phyloP scores from a whole-genome alignment of 495 filamentous ascomycete genomes.

The Lophiostoma macrostomum region DNA sequence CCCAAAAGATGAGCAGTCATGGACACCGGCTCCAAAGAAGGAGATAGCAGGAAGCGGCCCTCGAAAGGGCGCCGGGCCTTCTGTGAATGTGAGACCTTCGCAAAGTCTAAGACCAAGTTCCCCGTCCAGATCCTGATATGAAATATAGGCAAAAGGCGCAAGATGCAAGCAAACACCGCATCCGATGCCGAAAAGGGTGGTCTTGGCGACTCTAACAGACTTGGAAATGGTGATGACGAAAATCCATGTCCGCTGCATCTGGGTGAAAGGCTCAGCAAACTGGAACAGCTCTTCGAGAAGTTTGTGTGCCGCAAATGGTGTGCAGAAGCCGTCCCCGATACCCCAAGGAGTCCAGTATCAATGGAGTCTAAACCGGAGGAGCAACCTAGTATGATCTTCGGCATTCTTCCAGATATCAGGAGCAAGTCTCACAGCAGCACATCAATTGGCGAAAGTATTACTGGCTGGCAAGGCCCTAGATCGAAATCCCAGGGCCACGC shows the following conservation, averaged over 20 bases:
- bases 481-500: too few relatives aligned
- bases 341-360: slow-evolving; percentile 1
- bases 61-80: slow-evolving; percentile 20
- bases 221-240: slow-evolving; percentile 1
- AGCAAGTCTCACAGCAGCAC: slow-evolving; percentile 20
- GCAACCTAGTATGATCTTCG: not conserved
- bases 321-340: not conserved
- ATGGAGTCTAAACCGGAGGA: not conserved
- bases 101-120: too few relatives aligned
- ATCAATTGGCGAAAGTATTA: slow-evolving; percentile 19
- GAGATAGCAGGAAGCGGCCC: slow-evolving; percentile 14
- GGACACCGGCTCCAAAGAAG: slow-evolving; percentile 12
- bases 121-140: too few relatives aligned
- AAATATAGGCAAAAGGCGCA: slow-evolving; percentile 23
- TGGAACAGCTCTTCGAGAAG: slow-evolving; percentile 28
- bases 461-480: too few relatives aligned
- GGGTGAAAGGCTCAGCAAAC: slow-evolving; percentile 14
- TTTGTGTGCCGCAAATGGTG: slow-evolving; percentile 26
- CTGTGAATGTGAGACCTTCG: slow-evolving; percentile 25
- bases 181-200: not conserved
- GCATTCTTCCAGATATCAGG: slow-evolving; percentile 15
- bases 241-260: slow-evolving; percentile 10
- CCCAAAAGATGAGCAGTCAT: slow-evolving; percentile 24
- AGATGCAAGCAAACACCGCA: slow-evolving; percentile 1
- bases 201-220: not conserved